Conservation (phyloP, 169 alveolate genomes). For the Plasmodium gallinaceum region DNA sequence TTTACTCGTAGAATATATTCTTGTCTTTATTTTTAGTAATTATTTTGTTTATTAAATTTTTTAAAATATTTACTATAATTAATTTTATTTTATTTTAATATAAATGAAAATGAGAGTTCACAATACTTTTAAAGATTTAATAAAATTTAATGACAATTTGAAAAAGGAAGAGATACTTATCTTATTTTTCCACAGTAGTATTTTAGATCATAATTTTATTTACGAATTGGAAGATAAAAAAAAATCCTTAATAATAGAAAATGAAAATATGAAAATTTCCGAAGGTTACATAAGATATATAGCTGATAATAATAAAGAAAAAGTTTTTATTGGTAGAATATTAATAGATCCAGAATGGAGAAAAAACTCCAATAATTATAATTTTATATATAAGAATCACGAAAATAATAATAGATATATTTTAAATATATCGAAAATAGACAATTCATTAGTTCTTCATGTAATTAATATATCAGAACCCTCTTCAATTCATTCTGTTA, state of each 20-base stretch:
- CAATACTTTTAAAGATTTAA: slow-evolving; percentile 39
- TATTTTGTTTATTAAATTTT: not conserved
- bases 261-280: slow-evolving; percentile 29
- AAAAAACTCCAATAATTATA: slow-evolving; percentile 45
- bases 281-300: slow-evolving; percentile 52
- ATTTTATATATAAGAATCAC: slow-evolving; percentile 23
- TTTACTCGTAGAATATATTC: not conserved
- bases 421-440: slow-evolving; percentile 64
- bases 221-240: slow-evolving; percentile 35
- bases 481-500: slow-evolving; percentile 30
- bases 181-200: slow-evolving; percentile 44
- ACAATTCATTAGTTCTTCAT: slow-evolving; percentile 57
- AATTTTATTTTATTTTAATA: not conserved
- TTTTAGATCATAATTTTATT: slow-evolving; percentile 41
- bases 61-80: no score
- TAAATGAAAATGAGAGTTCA: slow-evolving; percentile 17
- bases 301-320: slow-evolving; percentile 7
- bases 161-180: slow-evolving; percentile 53
- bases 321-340: slow-evolving; percentile 47
- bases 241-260: not conserved
- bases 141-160: slow-evolving; percentile 22
- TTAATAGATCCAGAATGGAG: slow-evolving; percentile 74
- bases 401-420: slow-evolving; percentile 36
- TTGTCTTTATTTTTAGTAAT: no score
- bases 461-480: slow-evolving; percentile 46